Percentiles rank a stretch among this genome's conserved stretches.
Evolutionary conservation across 345 rosid genomes (phyloP).

Genomic region (Ceriops decandra): DNA sequence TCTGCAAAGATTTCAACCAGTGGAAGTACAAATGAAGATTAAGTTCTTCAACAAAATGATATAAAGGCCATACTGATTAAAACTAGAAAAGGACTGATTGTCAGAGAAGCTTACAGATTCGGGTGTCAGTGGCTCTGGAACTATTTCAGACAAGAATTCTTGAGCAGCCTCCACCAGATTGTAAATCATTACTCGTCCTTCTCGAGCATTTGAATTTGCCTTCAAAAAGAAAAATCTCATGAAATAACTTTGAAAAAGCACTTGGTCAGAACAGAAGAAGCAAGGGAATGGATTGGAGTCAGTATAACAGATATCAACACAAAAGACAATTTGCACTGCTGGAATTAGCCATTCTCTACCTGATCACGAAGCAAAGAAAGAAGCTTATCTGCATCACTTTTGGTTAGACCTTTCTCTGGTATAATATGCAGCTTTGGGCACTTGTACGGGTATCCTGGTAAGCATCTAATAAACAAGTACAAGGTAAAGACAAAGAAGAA

Average conservation of each 20-base stretch:
- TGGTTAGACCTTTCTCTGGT: constrained; percentile 76
- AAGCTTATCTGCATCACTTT: constrained; percentile 67
- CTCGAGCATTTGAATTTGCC: constrained; percentile 85
- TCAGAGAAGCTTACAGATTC: constrained; percentile 50
- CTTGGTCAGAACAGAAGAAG: not conserved
- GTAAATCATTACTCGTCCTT: constrained; percentile 93
- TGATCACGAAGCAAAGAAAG: constrained; percentile 78
- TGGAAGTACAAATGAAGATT: constrained; percentile 1
- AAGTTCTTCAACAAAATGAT: constrained; percentile 7
- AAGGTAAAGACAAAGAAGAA: not conserved
- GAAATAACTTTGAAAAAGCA: not conserved
- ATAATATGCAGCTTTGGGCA: constrained; percentile 76
- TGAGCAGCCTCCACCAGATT: constrained; percentile 98
- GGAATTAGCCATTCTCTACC: constrained; percentile 37
- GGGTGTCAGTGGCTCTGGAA: constrained; percentile 43
- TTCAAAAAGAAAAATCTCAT: constrained; percentile 21
- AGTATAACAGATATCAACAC: not conserved
- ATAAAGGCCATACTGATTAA: not conserved
- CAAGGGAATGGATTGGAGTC: not conserved
- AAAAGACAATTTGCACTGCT: constrained; percentile 6
- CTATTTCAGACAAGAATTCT: constrained; percentile 84
- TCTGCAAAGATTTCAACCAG: not conserved
- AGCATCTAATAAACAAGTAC: constrained; percentile 50
- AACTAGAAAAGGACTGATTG: constrained; percentile 6
- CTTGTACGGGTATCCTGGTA: constrained; percentile 96